Conservation (phyloP, 2,329 filamentous ascomycete species). For the Trichoderma polysporum region DNA sequence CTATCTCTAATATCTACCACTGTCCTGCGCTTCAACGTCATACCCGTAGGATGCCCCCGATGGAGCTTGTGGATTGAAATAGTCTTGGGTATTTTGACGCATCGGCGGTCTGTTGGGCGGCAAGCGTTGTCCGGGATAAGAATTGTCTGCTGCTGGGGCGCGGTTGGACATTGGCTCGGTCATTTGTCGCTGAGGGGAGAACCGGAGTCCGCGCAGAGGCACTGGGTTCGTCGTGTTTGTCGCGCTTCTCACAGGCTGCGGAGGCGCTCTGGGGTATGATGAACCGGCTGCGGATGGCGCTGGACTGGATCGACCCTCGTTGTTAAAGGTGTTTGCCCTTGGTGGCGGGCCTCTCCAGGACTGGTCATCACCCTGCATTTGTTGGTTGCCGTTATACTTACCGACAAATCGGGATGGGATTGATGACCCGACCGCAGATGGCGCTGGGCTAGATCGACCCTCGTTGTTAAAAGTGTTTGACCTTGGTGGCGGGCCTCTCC, state of each 20-base stretch:
- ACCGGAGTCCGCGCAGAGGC: conserved; percentile 24
- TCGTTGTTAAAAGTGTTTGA: too few species aligned
- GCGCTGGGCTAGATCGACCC: too few species aligned
- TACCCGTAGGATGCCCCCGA: conserved; percentile 35
- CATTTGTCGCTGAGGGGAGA: conserved; percentile 46
- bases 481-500: too few species aligned
- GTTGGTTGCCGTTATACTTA: conserved; percentile 25
- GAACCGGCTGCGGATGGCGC: conserved; percentile 25
- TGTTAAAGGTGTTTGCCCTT: conserved; percentile 4
- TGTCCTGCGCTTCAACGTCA: conserved; percentile 38
- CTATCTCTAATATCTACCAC: conserved; percentile 30
- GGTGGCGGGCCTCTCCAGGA: conserved; percentile 6
- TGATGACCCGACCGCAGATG: too few species aligned
- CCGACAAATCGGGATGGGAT: conserved; percentile 33
- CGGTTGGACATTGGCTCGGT: conserved; percentile 42
- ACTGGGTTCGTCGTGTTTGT: conserved; percentile 45
- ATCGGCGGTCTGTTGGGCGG: conserved; percentile 24
- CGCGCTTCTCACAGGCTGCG: conserved; percentile 38
- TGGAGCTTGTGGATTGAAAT: neutral
- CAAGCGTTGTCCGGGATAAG: conserved; percentile 31
- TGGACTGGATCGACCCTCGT: conserved; percentile 12
- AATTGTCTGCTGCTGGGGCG: conserved; percentile 26
- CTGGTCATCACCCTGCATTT: conserved; percentile 22
- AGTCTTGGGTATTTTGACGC: neutral
- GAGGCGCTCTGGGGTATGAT: conserved; percentile 25